A percentile compares a stretch with the other conserved stretches of the same genome.
phyloP scores from a whole-genome alignment of 345 rosid genomes.

The Raphanus raphanistrum region DNA sequence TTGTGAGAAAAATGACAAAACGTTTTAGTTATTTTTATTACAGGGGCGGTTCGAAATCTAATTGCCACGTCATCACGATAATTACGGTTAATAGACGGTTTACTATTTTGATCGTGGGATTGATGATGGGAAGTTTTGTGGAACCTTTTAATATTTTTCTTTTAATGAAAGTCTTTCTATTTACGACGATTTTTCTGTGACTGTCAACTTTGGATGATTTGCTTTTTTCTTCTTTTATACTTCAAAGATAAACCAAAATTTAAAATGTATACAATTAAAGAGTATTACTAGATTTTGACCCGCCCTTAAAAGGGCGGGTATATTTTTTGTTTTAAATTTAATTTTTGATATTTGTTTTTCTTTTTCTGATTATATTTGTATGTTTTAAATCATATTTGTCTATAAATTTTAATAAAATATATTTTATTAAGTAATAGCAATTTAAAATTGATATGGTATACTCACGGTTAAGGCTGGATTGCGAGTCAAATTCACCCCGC shows the following conservation, averaged over 20 bases:
- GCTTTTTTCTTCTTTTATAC: not conserved
- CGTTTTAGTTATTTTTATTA: conserved; percentile 30
- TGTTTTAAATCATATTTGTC: too few species aligned
- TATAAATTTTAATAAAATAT: too few species aligned
- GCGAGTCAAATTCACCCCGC: too few species aligned
- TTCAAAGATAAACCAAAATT: not conserved
- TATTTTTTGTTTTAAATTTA: too few species aligned
- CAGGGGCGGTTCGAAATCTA: conserved; percentile 18
- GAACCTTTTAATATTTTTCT: not conserved
- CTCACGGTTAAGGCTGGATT: too few species aligned
- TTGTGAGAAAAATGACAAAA: conserved; percentile 25
- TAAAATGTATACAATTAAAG: not conserved
- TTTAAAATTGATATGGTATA: too few species aligned
- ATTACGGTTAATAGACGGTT: conserved; percentile 25
- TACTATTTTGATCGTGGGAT: conserved; percentile 30
- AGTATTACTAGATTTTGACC: too few species aligned
- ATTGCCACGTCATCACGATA: conserved; percentile 30
- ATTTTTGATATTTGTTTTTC: too few species aligned
- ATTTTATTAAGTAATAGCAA: too few species aligned
- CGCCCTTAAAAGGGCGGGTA: too few species aligned
- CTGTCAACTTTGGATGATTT: not conserved
- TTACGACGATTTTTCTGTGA: not conserved
- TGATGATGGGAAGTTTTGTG: not conserved
- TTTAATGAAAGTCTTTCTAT: not conserved
- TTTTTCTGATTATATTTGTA: too few species aligned